Evolutionary conservation across 2,329 filamentous ascomycete species (phyloP).

Genomic region (Penicillium hesseltinei): DNA sequence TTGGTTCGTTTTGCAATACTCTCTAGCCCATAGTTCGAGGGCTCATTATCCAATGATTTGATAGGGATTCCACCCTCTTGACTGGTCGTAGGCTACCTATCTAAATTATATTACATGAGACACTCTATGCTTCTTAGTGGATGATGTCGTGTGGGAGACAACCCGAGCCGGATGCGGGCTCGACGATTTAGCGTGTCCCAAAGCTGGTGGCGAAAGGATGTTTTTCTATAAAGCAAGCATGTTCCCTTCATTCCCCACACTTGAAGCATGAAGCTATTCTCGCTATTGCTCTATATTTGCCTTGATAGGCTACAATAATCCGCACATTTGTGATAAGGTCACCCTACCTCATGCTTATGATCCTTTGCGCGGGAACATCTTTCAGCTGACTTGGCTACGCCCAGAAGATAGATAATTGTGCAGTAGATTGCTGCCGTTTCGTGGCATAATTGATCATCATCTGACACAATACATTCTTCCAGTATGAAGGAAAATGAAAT

Average conservation of each 20-base stretch:
- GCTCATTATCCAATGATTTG: neutral
- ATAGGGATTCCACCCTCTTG: neutral
- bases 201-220: no score
- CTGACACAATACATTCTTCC: no score
- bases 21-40: neutral
- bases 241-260: neutral
- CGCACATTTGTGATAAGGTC: no score
- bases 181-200: no score
- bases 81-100: neutral
- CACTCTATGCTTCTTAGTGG: neutral
- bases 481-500: no score
- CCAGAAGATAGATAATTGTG: no score
- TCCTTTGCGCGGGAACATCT: no score
- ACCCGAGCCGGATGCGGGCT: neutral
- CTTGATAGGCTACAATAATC: neutral
- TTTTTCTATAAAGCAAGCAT: neutral
- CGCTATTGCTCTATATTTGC: neutral
- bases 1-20: neutral
- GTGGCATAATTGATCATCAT: no score
- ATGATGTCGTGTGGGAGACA: neutral
- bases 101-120: conserved; percentile 6
- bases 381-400: no score
- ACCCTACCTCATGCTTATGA: no score
- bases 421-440: no score
- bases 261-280: neutral